These are phyloP conservation scores for Ceratobasidium sp. DNA, from an alignment of 1,284 basidiomycete species.

Conservation along the genomic window DNA sequence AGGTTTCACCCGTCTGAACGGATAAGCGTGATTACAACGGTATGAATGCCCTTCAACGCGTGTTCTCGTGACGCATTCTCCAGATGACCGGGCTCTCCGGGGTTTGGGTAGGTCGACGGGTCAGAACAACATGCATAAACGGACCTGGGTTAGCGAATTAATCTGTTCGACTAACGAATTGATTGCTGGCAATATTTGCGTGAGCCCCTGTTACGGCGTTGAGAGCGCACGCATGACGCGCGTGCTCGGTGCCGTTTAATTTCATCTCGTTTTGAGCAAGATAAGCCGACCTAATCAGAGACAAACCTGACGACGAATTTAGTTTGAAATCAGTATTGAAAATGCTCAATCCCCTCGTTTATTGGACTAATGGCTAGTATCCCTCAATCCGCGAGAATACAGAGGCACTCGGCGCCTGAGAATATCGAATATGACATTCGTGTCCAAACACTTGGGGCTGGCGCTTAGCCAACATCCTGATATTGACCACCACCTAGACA, in stretches of 20 bases:
- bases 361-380: too few species aligned
- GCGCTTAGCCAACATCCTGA: background rate
- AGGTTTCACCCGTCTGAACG: background rate
- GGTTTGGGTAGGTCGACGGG: conserved; percentile 3
- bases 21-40: background rate
- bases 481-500: too few species aligned
- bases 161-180: background rate
- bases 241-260: background rate
- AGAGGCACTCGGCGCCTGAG: background rate
- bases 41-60: background rate
- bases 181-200: background rate
- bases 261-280: background rate
- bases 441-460: background rate
- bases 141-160: background rate
- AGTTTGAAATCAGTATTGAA: background rate
- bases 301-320: background rate
- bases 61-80: conserved; percentile 4
- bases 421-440: background rate
- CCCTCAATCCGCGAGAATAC: too few species aligned
- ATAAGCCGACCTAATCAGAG: background rate
- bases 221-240: background rate
- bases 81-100: conserved; percentile 3
- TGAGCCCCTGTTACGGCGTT: background rate
- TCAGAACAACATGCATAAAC: background rate
- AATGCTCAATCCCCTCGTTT: background rate